A percentile compares a stretch with the other conserved stretches of the same genome.
phyloP scores from a whole-genome alignment of 352 stramenopile genomes.

The Pythium grandisporangium region DNA sequence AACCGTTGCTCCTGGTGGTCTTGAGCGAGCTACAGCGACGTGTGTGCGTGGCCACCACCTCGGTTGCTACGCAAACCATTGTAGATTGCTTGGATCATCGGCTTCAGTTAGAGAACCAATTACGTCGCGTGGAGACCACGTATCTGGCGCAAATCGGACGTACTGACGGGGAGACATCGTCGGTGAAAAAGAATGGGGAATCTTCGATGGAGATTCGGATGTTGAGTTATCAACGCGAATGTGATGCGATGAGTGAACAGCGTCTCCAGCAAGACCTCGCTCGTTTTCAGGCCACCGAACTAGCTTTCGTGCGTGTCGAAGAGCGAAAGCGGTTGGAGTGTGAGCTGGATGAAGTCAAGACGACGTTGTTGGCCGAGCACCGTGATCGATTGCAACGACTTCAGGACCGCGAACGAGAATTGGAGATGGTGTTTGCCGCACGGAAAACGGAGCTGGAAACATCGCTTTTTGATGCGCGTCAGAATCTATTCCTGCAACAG shows the following conservation, averaged over 20 bases:
- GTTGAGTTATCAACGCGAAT: constrained; percentile 59
- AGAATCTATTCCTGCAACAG: constrained; percentile 57
- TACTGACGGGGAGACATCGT: constrained; percentile 21
- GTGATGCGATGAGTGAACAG: constrained; percentile 45
- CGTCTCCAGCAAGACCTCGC: constrained; percentile 43
- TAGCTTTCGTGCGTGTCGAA: constrained; percentile 46
- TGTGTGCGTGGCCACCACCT: constrained; percentile 20
- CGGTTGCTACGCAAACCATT: constrained; percentile 39
- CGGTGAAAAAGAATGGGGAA: too few relatives aligned
- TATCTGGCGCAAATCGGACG: constrained; percentile 35
- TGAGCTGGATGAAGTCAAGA: constrained; percentile 33
- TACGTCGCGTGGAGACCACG: constrained; percentile 50
- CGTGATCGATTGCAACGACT: constrained; percentile 28
- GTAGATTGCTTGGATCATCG: constrained; percentile 65
- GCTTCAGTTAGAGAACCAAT: constrained; percentile 38
- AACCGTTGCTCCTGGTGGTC: too few relatives aligned
- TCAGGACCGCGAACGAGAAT: constrained; percentile 42
- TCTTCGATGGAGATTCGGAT: constrained; percentile 56
- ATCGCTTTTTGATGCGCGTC: constrained; percentile 52
- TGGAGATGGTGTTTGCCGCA: constrained; percentile 45
- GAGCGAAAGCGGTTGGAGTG: constrained; percentile 42
- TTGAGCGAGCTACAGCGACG: constrained; percentile 22
- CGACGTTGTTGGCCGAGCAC: constrained; percentile 38
- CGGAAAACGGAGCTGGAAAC: constrained; percentile 45
- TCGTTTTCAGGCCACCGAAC: constrained; percentile 37